Evolutionary conservation across 352 stramenopile species (phyloP).

Genomic region (Phytophthora pisi): DNA sequence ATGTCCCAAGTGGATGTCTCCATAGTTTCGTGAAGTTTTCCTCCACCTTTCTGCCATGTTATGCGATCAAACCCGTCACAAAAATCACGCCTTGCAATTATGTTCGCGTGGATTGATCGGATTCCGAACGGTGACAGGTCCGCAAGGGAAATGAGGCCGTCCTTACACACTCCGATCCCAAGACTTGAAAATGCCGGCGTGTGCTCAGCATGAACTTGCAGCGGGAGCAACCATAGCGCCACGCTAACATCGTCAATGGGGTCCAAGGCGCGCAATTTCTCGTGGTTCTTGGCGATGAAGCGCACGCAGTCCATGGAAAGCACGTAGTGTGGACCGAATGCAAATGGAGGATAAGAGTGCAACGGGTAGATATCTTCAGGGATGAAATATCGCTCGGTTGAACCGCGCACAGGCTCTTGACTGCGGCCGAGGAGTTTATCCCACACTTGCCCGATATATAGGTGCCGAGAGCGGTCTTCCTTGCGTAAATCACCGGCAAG

Average conservation of each 20-base stretch:
- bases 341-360: constrained; percentile 43
- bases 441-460: constrained; percentile 31
- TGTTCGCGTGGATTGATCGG: constrained; percentile 52
- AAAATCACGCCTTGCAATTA: constrained; percentile 18
- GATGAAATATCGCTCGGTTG: constrained; percentile 40
- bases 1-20: constrained; percentile 1
- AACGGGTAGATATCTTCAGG: constrained; percentile 35
- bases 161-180: constrained; percentile 27
- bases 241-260: constrained; percentile 64
- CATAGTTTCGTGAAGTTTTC: not conserved
- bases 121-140: constrained; percentile 49
- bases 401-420: constrained; percentile 32
- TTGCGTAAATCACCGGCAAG: constrained; percentile 11
- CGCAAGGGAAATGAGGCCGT: constrained; percentile 45
- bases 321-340: constrained; percentile 53
- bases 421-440: constrained; percentile 25
- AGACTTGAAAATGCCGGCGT: constrained; percentile 19
- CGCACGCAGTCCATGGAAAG: constrained; percentile 51
- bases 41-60: constrained; percentile 20
- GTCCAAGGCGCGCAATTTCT: constrained; percentile 31
- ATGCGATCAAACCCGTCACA: constrained; percentile 38
- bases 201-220: constrained; percentile 52
- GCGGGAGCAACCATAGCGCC: constrained; percentile 58
- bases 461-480: not conserved
- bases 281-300: constrained; percentile 49